Base-by-base conservation (phyloP, 2,329 filamentous ascomycete species). In the Pseudocercospora fijiensis region DNA sequence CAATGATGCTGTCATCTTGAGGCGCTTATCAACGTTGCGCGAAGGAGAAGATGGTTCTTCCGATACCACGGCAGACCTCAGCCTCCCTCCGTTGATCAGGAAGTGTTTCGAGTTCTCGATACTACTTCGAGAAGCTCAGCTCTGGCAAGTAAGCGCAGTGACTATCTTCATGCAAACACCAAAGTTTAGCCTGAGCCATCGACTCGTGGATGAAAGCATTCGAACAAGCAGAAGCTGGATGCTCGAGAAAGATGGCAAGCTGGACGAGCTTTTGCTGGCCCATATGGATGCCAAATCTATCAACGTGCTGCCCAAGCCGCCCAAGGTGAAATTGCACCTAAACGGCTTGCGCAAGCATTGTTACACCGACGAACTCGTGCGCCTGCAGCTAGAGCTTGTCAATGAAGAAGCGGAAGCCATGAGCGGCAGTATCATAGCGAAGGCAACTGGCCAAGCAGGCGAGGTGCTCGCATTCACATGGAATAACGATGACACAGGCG, bases 361-460 rank as follows among this genome's bases (percentile, higher is more conserved):
- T 76, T 98, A 96, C 74, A 90, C 90, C 1, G 90, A 96, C 71
- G 95, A 99, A 78, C 76, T 80, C 0, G 85, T 97, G 27, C 80
- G 80, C 6, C 76, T 98, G 22, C 79, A 83, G 0, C 81, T 98
- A 43, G 85, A 89, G 49, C 79, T 97, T 2, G 73, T 87, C 62
- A 99, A 99, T 70, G 88, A 88, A 56, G 95, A 99, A 79, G 91
- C 92, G 4, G 89, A 91, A 65, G 86, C 90, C 16, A 90, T 91
- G 0, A 84, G 86, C 65, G 87, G 90, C 22, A 88, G 86, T 62
- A 78, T 96, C 7, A 88, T 27, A 30, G 53, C 69, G 2, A 63
- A 92, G 67, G 82, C 90, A 10, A 63, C 69, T 45, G 63, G 63
- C 16, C 60, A 65, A 8, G 61, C 61, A 26, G 57, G 60, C 16